Conservation (phyloP, 2,329 filamentous ascomycete genomes). For the Sclerotinia nivalis region DNA sequence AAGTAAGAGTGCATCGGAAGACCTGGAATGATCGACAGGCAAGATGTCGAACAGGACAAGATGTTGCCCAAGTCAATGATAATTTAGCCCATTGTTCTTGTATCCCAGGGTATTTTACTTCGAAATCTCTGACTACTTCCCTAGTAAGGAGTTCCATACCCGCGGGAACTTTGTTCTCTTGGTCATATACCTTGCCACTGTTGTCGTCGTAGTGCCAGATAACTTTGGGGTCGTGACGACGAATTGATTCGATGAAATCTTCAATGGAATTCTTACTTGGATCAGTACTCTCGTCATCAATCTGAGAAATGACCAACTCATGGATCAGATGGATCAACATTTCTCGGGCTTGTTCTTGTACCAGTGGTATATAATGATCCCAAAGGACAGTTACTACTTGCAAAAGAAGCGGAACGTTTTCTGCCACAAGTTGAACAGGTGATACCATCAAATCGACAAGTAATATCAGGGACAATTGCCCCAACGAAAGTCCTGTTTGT, state of each 20-base stretch:
- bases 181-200: conserved; percentile 73
- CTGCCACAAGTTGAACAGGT: conserved; percentile 74
- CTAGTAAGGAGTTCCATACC: conserved; percentile 84
- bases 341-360: conserved; percentile 94
- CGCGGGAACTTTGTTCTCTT: conserved; percentile 76
- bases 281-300: conserved; percentile 67
- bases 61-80: conserved; percentile 93
- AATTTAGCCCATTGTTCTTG: conserved; percentile 90
- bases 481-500: conserved; percentile 85
- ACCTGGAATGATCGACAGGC: conserved; percentile 97
- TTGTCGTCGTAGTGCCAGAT: conserved; percentile 95
- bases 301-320: conserved; percentile 79
- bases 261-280: conserved; percentile 75
- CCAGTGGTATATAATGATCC: conserved; percentile 94
- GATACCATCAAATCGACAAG: conserved; percentile 96
- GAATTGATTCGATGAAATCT: conserved; percentile 82
- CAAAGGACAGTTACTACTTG: conserved; percentile 92
- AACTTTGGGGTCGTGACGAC: conserved; percentile 78
- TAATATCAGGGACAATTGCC: conserved; percentile 88
- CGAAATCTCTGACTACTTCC: conserved; percentile 82
- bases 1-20: conserved; percentile 89
- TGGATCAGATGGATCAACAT: conserved; percentile 98
- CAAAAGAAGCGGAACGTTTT: conserved; percentile 81
- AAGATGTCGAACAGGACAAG: conserved; percentile 90
- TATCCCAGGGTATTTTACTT: conserved; percentile 78